Conservation (phyloP, 108 stramenopile genomes). For the Skeletonema tropicum region DNA sequence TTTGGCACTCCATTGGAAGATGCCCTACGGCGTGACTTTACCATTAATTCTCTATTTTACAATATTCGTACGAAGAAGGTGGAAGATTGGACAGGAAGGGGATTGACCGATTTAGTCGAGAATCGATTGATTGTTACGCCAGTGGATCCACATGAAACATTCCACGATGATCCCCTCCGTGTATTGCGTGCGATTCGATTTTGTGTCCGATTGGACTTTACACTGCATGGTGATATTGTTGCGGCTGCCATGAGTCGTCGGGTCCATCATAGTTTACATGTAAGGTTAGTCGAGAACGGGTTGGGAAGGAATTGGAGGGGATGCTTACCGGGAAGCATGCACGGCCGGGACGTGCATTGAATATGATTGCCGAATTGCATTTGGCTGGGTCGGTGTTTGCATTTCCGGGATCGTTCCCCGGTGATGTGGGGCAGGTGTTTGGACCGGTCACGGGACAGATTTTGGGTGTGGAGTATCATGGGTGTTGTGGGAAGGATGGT, state of each 20-base stretch:
- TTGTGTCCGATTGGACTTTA: conserved; percentile 81
- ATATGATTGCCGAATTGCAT: conserved; percentile 69
- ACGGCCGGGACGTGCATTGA: conserved; percentile 62
- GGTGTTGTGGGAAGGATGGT: conserved; percentile 33
- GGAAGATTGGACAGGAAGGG: conserved; percentile 92
- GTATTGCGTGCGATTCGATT: conserved; percentile 93
- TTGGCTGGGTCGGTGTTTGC: conserved; percentile 74
- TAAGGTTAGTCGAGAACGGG: conserved; percentile 90
- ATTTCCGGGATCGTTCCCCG: conserved; percentile 62
- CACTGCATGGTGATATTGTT: conserved; percentile 59
- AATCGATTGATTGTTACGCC: conserved; percentile 80
- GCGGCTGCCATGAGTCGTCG: conserved; percentile 58
- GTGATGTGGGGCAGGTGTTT: conserved; percentile 21
- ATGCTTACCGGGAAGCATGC: conserved; percentile 84
- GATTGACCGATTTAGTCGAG: conserved; percentile 72
- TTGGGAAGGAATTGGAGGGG: conserved; percentile 90
- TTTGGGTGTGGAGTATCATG: conserved; percentile 38
- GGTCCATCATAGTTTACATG: conserved; percentile 75
- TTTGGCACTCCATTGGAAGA: conserved; percentile 94
- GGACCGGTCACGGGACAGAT: conserved; percentile 52
- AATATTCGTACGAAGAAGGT: conserved; percentile 79
- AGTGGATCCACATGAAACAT: conserved; percentile 74
- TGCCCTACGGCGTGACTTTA: conserved; percentile 93
- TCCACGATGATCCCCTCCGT: conserved; percentile 92
- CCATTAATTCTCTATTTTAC: conserved; percentile 95